Base-by-base conservation (phyloP, 73 alveolate species). In the Blepharisma stoltei region DNA sequence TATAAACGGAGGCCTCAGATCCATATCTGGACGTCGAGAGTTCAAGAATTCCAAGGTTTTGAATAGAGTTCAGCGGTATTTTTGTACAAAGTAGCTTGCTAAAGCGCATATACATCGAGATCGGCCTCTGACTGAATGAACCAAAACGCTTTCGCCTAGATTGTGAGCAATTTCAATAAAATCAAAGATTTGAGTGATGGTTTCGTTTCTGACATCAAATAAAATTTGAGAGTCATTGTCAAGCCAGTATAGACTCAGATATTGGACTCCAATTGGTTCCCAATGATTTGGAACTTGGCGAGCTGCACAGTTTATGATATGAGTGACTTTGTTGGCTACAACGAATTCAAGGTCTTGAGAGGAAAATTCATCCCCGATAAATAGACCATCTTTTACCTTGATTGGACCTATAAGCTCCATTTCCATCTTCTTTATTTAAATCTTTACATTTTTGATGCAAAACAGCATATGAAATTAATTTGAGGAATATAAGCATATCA, bases 121-220 rank as follows among this genome's bases (percentile, higher is more conserved):
- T 83, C 93, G 93, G 5, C 99, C 99, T 83, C 98, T 82, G 43
- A 95, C 96, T 54, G 98, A 93, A 87, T 97, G 99, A 20, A 97
- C 99, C 48, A 97, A 86, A 23, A 95, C 89, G 75, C 98, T 95
- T 86, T 97, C 99, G 6, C 98, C 97, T 77, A 85, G 85, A 67
- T 79, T 90, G 53, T 89, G 81, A 65, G 98, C 89, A 81, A 93
- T 98, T 77, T 96, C 99, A 21, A 96, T 93, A 83, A 96, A 96
- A 67, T 78, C 84, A 81, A 87, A 91, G 53, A 96, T 94, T 82
- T 94, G 91, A 82, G 90, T 95, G 20, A 97, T 92, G 18, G 87
- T 89, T 79, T 94, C 98, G 80, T 92, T 98, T 73, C 91, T 91
- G 53, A 83, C 83, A 69, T 96, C 99, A 47, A 96, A 88, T 32